These are phyloP conservation scores for Rhynchospora pubera DNA, from an alignment of 176 grass and related monocot genomes.

Conservation along the genomic window DNA sequence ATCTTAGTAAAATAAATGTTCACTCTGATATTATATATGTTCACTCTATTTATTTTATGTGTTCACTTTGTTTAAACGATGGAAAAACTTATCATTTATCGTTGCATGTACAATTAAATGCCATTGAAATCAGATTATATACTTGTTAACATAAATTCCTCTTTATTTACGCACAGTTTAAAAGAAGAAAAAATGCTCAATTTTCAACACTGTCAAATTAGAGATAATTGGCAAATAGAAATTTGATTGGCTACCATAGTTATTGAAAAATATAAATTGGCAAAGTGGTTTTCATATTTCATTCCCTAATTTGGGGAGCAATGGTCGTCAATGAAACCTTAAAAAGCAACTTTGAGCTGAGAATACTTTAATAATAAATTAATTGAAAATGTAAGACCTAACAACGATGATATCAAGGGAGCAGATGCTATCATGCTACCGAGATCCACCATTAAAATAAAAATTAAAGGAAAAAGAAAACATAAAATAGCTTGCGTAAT, in stretches of 20 bases:
- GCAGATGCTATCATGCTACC: neutral
- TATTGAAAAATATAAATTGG: neutral
- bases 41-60: too few relatives aligned
- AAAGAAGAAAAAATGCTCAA: too few relatives aligned
- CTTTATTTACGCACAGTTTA: too few relatives aligned
- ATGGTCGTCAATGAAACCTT: neutral
- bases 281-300: neutral
- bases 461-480: neutral
- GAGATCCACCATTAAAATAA: slow-evolving; percentile 7
- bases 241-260: neutral
- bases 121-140: too few relatives aligned
- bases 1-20: too few relatives aligned
- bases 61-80: too few relatives aligned
- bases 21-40: too few relatives aligned
- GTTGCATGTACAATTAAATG: too few relatives aligned
- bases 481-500: neutral
- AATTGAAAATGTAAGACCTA: neutral
- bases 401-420: neutral
- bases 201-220: too few relatives aligned
- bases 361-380: neutral
- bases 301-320: neutral
- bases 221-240: too few relatives aligned
- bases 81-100: too few relatives aligned
- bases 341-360: neutral
- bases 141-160: too few relatives aligned